A percentile compares a stretch with the other conserved stretches of the same genome.
Evolutionary conservation across 2,329 filamentous ascomycete species (phyloP).

Genomic region (Ramularia endophylla): DNA sequence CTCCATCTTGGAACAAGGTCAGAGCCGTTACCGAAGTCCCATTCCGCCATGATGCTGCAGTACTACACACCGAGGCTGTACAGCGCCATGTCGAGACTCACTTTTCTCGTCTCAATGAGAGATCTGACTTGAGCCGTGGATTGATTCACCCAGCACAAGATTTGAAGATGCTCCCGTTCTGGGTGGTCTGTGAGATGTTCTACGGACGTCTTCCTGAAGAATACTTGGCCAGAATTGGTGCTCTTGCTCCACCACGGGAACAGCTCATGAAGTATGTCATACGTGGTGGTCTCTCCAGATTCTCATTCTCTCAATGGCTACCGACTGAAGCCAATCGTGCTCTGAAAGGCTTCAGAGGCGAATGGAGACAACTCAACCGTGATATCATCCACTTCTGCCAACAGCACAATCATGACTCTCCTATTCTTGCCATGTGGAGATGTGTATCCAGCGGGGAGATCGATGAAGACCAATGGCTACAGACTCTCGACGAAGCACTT

Average conservation of each 20-base stretch:
- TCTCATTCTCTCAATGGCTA: too few species aligned
- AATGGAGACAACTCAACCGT: too few species aligned
- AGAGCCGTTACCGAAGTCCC: slow-evolving; percentile 18
- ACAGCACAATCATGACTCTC: too few species aligned
- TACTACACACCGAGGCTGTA: not conserved
- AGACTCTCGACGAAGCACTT: slow-evolving; percentile 44
- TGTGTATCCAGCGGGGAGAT: slow-evolving; percentile 19
- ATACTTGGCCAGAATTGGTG: not conserved
- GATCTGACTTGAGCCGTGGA: not conserved
- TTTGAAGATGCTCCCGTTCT: slow-evolving; percentile 5
- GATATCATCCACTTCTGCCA: too few species aligned
- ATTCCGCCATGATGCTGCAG: slow-evolving; percentile 11
- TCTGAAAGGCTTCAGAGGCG: too few species aligned
- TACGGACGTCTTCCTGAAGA: slow-evolving; percentile 1
- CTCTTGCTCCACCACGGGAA: not conserved
- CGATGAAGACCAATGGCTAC: slow-evolving; percentile 26
- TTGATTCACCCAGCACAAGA: slow-evolving; percentile 3
- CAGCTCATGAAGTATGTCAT: too few species aligned
- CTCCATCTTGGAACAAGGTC: slow-evolving; percentile 26
- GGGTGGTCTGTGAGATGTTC: slow-evolving; percentile 3
- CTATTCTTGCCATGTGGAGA: too few species aligned
- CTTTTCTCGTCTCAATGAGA: not conserved
- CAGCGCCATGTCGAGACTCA: not conserved
- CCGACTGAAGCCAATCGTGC: too few species aligned
- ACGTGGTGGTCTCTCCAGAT: too few species aligned